Conservation (phyloP, 495 filamentous ascomycete genomes). For the Haplographium delicatum region DNA sequence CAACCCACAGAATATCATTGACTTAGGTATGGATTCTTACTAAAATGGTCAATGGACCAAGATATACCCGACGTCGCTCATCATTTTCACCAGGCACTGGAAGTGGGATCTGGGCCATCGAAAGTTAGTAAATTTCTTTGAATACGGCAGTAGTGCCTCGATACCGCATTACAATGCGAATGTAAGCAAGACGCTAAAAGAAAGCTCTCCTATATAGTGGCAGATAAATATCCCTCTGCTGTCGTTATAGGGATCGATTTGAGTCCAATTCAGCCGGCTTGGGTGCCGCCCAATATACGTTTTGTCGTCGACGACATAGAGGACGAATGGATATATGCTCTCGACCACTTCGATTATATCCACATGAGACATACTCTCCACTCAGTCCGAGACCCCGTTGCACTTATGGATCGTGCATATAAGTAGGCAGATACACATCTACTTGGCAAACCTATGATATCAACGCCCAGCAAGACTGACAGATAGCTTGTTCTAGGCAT, state of each 20-base stretch:
- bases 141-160: background rate
- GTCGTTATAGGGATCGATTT: slow-evolving; percentile 62
- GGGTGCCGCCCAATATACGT: slow-evolving; percentile 29
- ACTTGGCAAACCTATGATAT: too few relatives aligned
- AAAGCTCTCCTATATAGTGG: slow-evolving; percentile 32
- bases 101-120: slow-evolving; percentile 62
- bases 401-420: background rate
- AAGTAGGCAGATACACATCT: background rate
- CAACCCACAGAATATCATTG: slow-evolving; percentile 47
- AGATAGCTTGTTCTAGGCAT: slow-evolving; percentile 32
- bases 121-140: slow-evolving; percentile 46
- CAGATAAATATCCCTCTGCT: slow-evolving; percentile 49
- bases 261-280: slow-evolving; percentile 55
- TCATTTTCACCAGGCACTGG: slow-evolving; percentile 27
- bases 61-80: background rate
- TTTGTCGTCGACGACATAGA: background rate
- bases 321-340: background rate
- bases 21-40: slow-evolving; percentile 51
- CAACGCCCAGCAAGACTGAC: background rate
- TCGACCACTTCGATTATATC: background rate
- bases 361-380: background rate
- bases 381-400: background rate
- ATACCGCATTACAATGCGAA: background rate
- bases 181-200: background rate
- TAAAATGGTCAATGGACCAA: background rate